Evolutionary conservation across 768 basidiomycete genomes (phyloP).

Genomic region (Paxillus involutus): DNA sequence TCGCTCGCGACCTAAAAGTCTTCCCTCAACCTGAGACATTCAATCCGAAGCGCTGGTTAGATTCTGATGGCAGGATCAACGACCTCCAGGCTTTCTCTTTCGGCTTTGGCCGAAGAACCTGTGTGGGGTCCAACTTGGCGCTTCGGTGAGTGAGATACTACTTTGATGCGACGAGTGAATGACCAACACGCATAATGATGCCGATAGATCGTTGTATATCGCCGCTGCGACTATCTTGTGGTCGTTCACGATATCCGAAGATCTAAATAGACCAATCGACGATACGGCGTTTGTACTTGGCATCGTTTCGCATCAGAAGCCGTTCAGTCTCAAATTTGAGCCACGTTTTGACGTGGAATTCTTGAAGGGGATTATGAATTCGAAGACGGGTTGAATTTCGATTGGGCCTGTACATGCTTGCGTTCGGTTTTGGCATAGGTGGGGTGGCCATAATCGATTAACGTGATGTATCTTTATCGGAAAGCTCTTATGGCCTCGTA

Average conservation of each 20-base stretch:
- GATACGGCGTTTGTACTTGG: slow-evolving; percentile 60
- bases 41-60: slow-evolving; percentile 57
- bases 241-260: slow-evolving; percentile 54
- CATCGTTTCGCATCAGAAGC: slow-evolving; percentile 61
- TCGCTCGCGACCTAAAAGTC: slow-evolving; percentile 23
- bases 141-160: slow-evolving; percentile 15
- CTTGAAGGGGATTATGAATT: slow-evolving; percentile 7
- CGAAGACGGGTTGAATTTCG: no score
- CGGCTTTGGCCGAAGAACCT: slow-evolving; percentile 47
- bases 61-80: slow-evolving; percentile 40
- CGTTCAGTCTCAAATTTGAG: slow-evolving; percentile 58
- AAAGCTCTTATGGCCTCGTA: no score
- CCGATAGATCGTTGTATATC: slow-evolving; percentile 55
- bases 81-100: slow-evolving; percentile 53
- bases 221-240: slow-evolving; percentile 63
- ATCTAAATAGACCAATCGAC: slow-evolving; percentile 55
- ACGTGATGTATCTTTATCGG: no score
- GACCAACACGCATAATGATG: background rate
- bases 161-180: background rate
- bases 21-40: slow-evolving; percentile 46
- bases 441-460: no score
- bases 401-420: no score
- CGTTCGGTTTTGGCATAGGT: no score
- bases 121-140: slow-evolving; percentile 24
- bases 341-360: slow-evolving; percentile 4